Conservation (phyloP, 2,329 filamentous ascomycete species). For the Didymella glomerata region DNA sequence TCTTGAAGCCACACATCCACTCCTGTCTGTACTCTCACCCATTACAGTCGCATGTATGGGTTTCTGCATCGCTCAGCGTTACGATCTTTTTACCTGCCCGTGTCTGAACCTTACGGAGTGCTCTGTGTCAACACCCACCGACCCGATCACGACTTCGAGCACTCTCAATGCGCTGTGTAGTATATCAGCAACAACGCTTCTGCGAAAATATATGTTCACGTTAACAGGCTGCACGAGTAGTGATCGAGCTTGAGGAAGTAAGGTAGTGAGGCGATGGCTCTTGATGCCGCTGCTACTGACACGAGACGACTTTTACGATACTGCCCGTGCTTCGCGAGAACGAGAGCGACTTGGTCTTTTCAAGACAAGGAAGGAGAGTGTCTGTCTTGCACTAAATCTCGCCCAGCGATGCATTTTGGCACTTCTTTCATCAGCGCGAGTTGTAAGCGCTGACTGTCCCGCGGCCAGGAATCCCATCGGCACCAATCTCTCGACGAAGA, state of each 20-base stretch:
- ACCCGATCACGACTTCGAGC: background rate
- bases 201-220: background rate
- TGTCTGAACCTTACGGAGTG: background rate
- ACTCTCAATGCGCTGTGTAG: background rate
- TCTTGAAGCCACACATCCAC: background rate
- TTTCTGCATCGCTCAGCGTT: background rate
- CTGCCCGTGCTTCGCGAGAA: background rate
- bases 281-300: background rate
- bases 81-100: background rate
- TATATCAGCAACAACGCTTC: background rate
- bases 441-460: background rate
- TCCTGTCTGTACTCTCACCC: background rate
- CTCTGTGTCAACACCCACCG: background rate
- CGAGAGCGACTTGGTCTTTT: background rate
- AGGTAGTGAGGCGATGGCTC: too few relatives aligned
- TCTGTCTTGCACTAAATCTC: too few relatives aligned
- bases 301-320: background rate
- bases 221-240: background rate
- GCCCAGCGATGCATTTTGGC: background rate
- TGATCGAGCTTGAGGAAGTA: background rate
- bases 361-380: background rate
- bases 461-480: background rate
- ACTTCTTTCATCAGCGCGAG: background rate
- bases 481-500: background rate
- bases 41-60: background rate